Evolutionary conservation across 306 rosid species (phyloP), one percentile per base, ranked within the genome.

Genomic region (Ziziphus jujuba): DNA sequence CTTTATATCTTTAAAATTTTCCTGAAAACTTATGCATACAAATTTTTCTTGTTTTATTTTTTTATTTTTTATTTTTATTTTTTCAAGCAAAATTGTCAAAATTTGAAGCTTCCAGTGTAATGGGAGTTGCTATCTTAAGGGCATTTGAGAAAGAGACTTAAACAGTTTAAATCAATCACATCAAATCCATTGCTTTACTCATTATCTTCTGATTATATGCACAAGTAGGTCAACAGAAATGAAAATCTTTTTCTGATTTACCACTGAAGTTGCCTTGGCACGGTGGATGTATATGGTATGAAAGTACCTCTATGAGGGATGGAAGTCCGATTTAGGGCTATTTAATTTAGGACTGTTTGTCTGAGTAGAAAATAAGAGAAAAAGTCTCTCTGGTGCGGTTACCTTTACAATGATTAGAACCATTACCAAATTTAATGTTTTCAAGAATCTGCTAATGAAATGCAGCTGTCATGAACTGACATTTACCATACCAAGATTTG

Each of bases 381-480:
- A 14, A 21, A 6, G 9, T 40, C 45, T 40, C 0, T 28, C 33
- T 4, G 1, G 49, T 28, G 25, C 15, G 33, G 4, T 15, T 45
- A 16, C 44, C 33, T 59, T 45, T 31, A 51, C 51, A 48, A 53
- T 52, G 28, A 40, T 33, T 24, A 14, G 57, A 61, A 52, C 5
- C 17, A 19, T 69, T 25, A 19, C 17, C 22, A 20, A 57, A 28
- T 19, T 21, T 14, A 9, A 4, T 23, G 15, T 34, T 40, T 55
- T 52, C 57, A 36, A 28, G 43, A 70, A 75, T 68, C 51, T 20
- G 56, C 10, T 22, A 63, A 67, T 62, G 61, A 69, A 61, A 56
- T 31, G 69, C 48, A 55, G 71, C 66, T 51, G 59, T 63, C 73
- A 59, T 23, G 65, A 66, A 59, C 35, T 36, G 66, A 50, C 28